Evolutionary conservation across 495 filamentous ascomycete genomes (phyloP).

Genomic region (Sphaerosporella brunnea): DNA sequence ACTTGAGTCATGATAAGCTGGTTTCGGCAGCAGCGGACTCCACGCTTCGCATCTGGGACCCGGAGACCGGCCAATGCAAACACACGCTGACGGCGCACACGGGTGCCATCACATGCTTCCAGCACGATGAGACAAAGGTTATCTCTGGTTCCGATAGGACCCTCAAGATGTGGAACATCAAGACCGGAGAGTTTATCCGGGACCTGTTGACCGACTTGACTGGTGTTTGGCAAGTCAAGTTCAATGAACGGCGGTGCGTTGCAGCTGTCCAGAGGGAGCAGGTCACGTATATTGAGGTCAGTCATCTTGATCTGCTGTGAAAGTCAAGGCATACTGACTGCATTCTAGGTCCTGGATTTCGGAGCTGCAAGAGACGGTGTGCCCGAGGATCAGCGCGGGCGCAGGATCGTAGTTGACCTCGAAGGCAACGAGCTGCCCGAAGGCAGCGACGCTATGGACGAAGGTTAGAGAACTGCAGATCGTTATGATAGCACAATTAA

Average conservation of each 20-base stretch:
- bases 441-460: slow-evolving; percentile 23
- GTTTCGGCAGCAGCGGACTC: slow-evolving; percentile 93
- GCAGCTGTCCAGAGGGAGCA: slow-evolving; percentile 87
- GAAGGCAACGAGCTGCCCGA: slow-evolving; percentile 31
- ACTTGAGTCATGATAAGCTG: slow-evolving; percentile 68
- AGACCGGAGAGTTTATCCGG: slow-evolving; percentile 75
- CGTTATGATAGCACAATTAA: too few species aligned
- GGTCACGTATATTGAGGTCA: slow-evolving; percentile 89
- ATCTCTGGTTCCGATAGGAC: slow-evolving; percentile 91
- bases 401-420: slow-evolving; percentile 60
- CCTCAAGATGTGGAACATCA: slow-evolving; percentile 97
- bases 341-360: slow-evolving; percentile 62
- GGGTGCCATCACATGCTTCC: slow-evolving; percentile 96
- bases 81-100: slow-evolving; percentile 80
- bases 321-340: too few species aligned
- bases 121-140: slow-evolving; percentile 92
- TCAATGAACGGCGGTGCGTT: slow-evolving; percentile 88
- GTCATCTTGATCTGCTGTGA: too few species aligned
- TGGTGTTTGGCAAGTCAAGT: slow-evolving; percentile 97
- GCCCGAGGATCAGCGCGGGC: slow-evolving; percentile 55
- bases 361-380: slow-evolving; percentile 72
- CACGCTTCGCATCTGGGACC: slow-evolving; percentile 93
- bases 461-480: slow-evolving; percentile 12
- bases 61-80: slow-evolving; percentile 79
- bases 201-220: slow-evolving; percentile 91